These are phyloP conservation scores for Cairneyella variabilis DNA, from an alignment of 495 filamentous ascomycete species.

Conservation along the genomic window DNA sequence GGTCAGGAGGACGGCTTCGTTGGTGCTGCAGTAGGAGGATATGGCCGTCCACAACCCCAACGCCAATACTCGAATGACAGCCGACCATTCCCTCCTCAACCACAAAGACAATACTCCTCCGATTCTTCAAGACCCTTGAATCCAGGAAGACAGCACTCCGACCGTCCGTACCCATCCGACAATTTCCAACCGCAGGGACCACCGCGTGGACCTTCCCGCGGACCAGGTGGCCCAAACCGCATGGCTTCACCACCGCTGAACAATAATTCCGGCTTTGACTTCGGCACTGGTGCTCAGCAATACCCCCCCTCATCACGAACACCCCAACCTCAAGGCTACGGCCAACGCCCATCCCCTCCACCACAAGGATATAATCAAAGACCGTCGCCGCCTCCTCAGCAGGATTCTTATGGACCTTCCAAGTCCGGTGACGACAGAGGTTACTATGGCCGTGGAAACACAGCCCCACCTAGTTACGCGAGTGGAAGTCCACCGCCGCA, in stretches of 20 bases:
- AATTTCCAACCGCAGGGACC: conserved; percentile 12
- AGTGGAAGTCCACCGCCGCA: conserved; percentile 19
- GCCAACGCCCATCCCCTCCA: conserved; percentile 4
- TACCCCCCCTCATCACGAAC: conserved; percentile 3
- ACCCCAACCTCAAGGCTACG: conserved; percentile 5
- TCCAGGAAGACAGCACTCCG: conserved; percentile 18
- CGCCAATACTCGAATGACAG: conserved; percentile 15
- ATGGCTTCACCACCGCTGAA: conserved; percentile 17
- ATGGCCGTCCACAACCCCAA: conserved; percentile 19
- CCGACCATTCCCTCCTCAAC: conserved; percentile 16
- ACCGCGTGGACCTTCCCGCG: conserved; percentile 17
- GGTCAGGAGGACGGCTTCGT: conserved; percentile 9
- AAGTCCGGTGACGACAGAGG: no score
- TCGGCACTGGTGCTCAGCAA: conserved; percentile 12
- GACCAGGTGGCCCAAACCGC: conserved; percentile 12
- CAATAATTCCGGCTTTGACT: conserved; percentile 26
- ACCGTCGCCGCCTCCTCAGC: conserved; percentile 17
- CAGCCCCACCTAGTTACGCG: conserved; percentile 8
- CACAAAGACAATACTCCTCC: conserved; percentile 17
- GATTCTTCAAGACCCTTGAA: conserved; percentile 16
- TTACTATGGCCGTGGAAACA: background rate
- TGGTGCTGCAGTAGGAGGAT: conserved; percentile 10
- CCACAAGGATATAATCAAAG: background rate
- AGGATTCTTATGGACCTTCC: conserved; percentile 1
- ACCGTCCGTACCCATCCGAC: conserved; percentile 11